Evolutionary conservation across 2,329 filamentous ascomycete species (phyloP).

Genomic region (Colletotrichum tanaceti): DNA sequence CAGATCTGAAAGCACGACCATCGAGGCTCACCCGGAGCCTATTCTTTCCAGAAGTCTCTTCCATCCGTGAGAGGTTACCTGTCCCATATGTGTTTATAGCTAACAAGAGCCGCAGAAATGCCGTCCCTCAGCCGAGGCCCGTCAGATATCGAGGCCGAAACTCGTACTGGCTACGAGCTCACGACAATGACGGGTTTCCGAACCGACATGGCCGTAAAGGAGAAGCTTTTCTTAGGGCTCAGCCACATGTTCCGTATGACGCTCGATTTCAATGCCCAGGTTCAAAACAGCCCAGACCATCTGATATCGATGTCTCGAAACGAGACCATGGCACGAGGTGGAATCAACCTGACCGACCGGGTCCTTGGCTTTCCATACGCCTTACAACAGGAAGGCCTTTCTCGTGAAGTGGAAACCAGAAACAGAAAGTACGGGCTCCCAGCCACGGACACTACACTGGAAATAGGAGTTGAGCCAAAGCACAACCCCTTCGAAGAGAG

Average conservation of each 20-base stretch:
- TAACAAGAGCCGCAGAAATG: neutral
- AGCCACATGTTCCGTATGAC: neutral
- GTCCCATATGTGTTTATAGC: too few species aligned
- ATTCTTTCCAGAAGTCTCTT: neutral
- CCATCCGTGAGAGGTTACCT: neutral
- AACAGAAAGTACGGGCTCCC: neutral
- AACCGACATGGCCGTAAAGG: conserved; percentile 11
- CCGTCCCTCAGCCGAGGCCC: conserved; percentile 1
- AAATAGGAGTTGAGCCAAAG: too few species aligned
- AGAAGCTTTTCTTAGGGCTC: conserved; percentile 19
- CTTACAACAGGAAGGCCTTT: conserved; percentile 4
- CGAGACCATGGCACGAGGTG: conserved; percentile 10
- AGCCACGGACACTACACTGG: neutral
- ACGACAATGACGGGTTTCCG: conserved; percentile 8
- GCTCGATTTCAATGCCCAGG: neutral
- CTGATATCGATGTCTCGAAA: neutral
- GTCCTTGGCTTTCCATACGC: conserved; percentile 2
- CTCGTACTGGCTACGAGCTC: neutral
- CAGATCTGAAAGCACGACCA: neutral
- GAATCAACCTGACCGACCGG: conserved; percentile 5
- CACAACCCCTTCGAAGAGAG: neutral
- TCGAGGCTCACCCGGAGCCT: neutral
- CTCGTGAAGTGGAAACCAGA: neutral
- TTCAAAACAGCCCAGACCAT: neutral
- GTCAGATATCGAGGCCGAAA: neutral